These are phyloP conservation scores for Alternaria novae-zelandiae DNA, from an alignment of 2,329 filamentous ascomycete species.

Conservation along the genomic window DNA sequence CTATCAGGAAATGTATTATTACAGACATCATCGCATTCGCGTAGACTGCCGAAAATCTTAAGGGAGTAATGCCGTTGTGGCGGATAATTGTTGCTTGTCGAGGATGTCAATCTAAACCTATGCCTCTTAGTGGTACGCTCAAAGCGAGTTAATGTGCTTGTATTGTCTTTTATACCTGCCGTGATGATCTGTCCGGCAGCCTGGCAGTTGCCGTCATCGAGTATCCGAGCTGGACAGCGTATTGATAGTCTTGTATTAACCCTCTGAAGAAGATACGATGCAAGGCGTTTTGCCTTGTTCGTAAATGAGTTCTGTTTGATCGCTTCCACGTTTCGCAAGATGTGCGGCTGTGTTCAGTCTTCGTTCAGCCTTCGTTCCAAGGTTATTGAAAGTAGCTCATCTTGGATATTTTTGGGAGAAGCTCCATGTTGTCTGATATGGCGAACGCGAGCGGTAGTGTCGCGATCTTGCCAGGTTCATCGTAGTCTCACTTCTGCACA, in stretches of 20 bases:
- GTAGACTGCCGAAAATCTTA: conserved; percentile 1
- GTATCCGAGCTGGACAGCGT: not conserved
- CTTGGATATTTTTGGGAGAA: not conserved
- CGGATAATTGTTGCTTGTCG: conserved; percentile 15
- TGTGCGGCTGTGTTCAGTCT: not conserved
- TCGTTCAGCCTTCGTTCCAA: not conserved
- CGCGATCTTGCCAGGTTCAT: not conserved
- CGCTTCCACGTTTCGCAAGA: not conserved
- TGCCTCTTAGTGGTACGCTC: conserved; percentile 27
- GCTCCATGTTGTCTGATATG: not conserved
- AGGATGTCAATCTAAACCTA: conserved; percentile 11
- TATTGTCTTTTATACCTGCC: not conserved
- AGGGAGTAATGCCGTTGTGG: conserved; percentile 9
- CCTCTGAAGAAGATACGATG: not conserved
- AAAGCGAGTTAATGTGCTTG: conserved; percentile 16
- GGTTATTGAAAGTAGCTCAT: not conserved
- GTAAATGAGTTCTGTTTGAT: not conserved
- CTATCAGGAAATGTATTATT: not conserved
- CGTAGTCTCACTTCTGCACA: not conserved
- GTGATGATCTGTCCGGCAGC: not conserved
- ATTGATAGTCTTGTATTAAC: not conserved
- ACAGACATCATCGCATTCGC: not conserved
- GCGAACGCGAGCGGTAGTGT: not conserved
- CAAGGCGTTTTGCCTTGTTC: not conserved
- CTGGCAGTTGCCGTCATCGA: not conserved